Base-by-base conservation (phyloP, 2,329 filamentous ascomycete genomes). In the Colletotrichum tanaceti region DNA sequence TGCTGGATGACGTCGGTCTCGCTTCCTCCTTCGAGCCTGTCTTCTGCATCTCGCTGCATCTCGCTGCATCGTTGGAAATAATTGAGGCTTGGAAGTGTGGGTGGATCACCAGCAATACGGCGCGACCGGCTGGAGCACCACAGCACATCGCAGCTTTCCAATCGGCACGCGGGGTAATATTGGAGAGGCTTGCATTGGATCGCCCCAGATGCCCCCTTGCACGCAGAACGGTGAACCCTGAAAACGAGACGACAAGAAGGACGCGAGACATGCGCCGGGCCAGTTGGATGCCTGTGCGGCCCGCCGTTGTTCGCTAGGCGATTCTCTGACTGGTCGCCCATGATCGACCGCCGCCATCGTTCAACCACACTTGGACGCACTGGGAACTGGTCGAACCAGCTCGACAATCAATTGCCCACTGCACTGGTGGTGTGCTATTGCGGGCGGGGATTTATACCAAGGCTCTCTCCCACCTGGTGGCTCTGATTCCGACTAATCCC, bases 151-250 rank as follows among this genome's bases (percentile, higher is more conserved):
- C 60, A 58, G 38, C 54, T 63, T 64, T 62, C 50, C 66, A 66
- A 66, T 69, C 66, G 66, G 66, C 66, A 66, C 66, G 66, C 66
- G 66, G 66, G 66, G 66, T 66, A 49, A 49, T 28, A 65, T 55
- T 61, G 62, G 63, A 50, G 65, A 68, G 62, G 44, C 66, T 68
- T 69, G 66, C 66, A 69, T 69, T 61, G 63, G 66, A 66, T 69
- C 63, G 62, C 43, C 66, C 66, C 55, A 66, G 55, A 60, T 57
- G 59, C 57, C 61, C 65, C 66, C 63, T 69, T 60, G 66, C 50
- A 20, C 63, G n/a, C 44, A 69, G 66, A 69, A 68, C 55, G 39
- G 65, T 65, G 62, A 68, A 69, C 66, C 66, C 66, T 69, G 66
- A 69, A 69, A 69, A 69, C 62, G 66, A 69, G 66, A 69, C 63